Conservation (phyloP, 306 rosid genomes). For the Sesbania bispinosa region DNA sequence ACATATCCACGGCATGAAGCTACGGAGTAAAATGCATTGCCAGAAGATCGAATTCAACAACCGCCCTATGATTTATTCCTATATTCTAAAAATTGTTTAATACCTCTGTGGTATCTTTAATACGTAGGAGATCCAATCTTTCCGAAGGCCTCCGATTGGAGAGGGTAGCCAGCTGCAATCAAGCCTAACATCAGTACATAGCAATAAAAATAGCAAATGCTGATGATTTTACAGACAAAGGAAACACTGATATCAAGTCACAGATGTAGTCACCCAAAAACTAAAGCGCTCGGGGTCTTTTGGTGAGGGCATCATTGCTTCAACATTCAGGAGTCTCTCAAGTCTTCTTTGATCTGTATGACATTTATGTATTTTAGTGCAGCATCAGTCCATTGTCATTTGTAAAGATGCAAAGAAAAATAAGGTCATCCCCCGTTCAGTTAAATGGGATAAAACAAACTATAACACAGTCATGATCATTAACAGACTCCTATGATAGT, state of each 20-base stretch:
- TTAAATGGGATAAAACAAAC: background rate
- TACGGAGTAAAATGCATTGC: background rate
- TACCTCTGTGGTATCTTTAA: constrained; percentile 88
- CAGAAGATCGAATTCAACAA: background rate
- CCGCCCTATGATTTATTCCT: background rate
- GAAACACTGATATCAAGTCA: background rate
- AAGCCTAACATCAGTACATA: constrained; percentile 17
- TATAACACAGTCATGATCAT: background rate
- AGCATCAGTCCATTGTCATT: constrained; percentile 1
- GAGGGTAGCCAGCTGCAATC: constrained; percentile 70
- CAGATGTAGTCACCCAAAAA: constrained; percentile 64
- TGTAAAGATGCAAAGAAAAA: constrained; percentile 14
- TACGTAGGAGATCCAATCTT: constrained; percentile 73
- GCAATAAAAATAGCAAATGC: background rate
- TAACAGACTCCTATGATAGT: background rate
- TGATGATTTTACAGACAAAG: background rate
- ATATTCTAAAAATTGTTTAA: background rate
- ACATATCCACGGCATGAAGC: background rate
- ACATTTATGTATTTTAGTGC: constrained; percentile 13
- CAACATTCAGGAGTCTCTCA: constrained; percentile 66
- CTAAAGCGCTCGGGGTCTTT: constrained; percentile 89
- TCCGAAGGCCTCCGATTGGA: constrained; percentile 79
- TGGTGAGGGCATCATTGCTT: constrained; percentile 78
- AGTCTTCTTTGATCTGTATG: constrained; percentile 67
- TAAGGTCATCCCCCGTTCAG: background rate